Evolutionary conservation across 192 early-diverging fungal species (phyloP).

Genomic region (Mortierella hygrophila): DNA sequence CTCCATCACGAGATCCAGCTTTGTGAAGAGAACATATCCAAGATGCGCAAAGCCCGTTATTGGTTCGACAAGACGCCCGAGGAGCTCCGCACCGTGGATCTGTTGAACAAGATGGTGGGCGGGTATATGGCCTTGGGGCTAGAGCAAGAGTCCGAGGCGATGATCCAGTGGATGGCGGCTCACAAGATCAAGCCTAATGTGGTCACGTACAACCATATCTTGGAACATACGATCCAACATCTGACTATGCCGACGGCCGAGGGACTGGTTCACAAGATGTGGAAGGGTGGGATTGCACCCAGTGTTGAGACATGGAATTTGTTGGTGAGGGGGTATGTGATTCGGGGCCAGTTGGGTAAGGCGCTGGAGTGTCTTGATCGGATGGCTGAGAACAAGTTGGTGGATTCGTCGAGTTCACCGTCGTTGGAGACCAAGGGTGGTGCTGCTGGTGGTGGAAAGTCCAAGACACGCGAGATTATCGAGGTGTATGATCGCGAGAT

Average conservation of each 20-base stretch:
- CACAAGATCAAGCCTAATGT: conserved; percentile 40
- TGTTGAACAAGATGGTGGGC: conserved; percentile 44
- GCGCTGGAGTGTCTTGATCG: conserved; percentile 34
- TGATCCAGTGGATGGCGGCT: conserved; percentile 45
- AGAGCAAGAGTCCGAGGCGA: conserved; percentile 32
- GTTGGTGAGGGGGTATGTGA: conserved; percentile 42
- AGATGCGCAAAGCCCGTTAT: conserved; percentile 36
- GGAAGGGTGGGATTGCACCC: conserved; percentile 17
- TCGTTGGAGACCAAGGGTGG: background rate
- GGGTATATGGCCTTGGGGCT: conserved; percentile 44
- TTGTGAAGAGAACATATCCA: conserved; percentile 19
- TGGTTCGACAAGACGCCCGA: conserved; percentile 41
- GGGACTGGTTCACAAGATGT: conserved; percentile 30
- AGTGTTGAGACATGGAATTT: conserved; percentile 43
- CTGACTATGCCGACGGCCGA: conserved; percentile 37
- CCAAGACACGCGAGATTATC: conserved; percentile 31
- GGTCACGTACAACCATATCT: conserved; percentile 44
- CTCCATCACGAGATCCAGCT: conserved; percentile 27
- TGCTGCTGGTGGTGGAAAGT: background rate
- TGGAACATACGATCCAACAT: conserved; percentile 28
- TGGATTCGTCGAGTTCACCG: background rate
- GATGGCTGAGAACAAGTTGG: conserved; percentile 7
- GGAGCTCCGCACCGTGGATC: conserved; percentile 7
- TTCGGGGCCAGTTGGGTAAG: conserved; percentile 23
- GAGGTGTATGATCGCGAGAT: conserved; percentile 38